A percentile compares a stretch with the other conserved stretches of the same genome.
Conservation (phyloP, 129 eudicot species). For the Deinandra increscens region DNA sequence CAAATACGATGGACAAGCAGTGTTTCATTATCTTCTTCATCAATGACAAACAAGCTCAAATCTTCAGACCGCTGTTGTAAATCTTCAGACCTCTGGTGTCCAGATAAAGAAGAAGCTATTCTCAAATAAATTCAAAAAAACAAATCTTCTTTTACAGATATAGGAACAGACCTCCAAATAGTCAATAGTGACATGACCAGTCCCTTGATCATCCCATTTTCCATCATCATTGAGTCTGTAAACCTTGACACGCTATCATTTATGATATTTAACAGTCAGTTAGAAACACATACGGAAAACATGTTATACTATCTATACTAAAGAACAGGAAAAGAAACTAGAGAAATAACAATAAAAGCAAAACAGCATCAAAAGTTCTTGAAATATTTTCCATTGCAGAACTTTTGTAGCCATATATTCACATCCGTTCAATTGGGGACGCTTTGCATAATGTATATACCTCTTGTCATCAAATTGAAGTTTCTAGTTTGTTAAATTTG, state of each 20-base stretch:
- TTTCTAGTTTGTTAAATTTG: neutral
- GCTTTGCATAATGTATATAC: neutral
- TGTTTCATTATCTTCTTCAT: conserved; percentile 82
- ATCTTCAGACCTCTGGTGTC: too few relatives aligned
- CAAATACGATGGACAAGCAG: conserved; percentile 74
- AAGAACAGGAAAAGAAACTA: neutral
- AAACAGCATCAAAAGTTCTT: too few relatives aligned
- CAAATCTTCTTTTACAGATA: neutral
- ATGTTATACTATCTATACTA: neutral
- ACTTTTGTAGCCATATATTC: neutral
- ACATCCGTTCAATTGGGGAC: neutral
- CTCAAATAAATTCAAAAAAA: neutral
- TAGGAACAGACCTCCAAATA: conserved; percentile 57
- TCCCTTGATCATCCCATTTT: conserved; percentile 98
- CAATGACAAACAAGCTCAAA: conserved; percentile 66
- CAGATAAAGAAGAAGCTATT: neutral
- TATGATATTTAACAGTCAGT: conserved; percentile 6
- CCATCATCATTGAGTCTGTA: conserved; percentile 82
- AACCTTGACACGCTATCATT: conserved; percentile 76
- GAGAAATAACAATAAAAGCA: conserved; percentile 5
- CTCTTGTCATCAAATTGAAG: neutral
- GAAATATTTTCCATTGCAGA: too few relatives aligned
- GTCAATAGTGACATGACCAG: conserved; percentile 88
- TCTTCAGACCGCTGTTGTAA: conserved; percentile 69
- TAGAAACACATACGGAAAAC: neutral